phyloP scores from a whole-genome alignment of 2,329 filamentous ascomycete genomes.

The Talaromyces sp. region DNA sequence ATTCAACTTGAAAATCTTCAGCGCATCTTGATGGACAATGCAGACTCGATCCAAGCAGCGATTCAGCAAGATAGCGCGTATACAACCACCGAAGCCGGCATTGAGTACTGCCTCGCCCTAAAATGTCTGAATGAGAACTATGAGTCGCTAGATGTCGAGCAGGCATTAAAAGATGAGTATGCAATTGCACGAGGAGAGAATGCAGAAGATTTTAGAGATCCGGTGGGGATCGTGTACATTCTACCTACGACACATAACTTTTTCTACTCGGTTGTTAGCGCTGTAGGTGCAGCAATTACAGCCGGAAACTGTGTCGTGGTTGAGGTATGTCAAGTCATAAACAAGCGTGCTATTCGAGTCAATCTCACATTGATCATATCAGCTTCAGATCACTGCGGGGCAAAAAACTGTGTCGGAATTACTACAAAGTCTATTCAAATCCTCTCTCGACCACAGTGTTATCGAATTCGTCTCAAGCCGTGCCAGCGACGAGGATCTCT shows the following conservation, averaged over 20 bases:
- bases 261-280: slow-evolving; percentile 46
- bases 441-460: slow-evolving; percentile 25
- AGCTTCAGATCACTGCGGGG: neutral
- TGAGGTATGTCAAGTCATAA: slow-evolving; percentile 27
- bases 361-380: neutral
- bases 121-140: slow-evolving; percentile 6
- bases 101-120: slow-evolving; percentile 15
- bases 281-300: slow-evolving; percentile 47
- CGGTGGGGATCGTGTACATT: slow-evolving; percentile 41
- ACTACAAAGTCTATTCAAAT: slow-evolving; percentile 7
- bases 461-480: slow-evolving; percentile 38
- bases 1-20: slow-evolving; percentile 18
- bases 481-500: slow-evolving; percentile 39
- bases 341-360: neutral
- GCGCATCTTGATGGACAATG: slow-evolving; percentile 2
- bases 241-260: slow-evolving; percentile 47
- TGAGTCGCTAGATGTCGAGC: slow-evolving; percentile 9
- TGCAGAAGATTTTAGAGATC: neutral
- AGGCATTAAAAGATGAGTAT: slow-evolving; percentile 11
- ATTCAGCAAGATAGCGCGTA: neutral
- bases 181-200: slow-evolving; percentile 5
- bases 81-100: neutral
- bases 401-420: slow-evolving; percentile 11
- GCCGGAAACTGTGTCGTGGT: slow-evolving; percentile 52
- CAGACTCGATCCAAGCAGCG: slow-evolving; percentile 6